Evolutionary conservation across 352 stramenopile genomes (phyloP), one percentile per base, ranked within the genome.

Genomic region (Phytophthora idaei): DNA sequence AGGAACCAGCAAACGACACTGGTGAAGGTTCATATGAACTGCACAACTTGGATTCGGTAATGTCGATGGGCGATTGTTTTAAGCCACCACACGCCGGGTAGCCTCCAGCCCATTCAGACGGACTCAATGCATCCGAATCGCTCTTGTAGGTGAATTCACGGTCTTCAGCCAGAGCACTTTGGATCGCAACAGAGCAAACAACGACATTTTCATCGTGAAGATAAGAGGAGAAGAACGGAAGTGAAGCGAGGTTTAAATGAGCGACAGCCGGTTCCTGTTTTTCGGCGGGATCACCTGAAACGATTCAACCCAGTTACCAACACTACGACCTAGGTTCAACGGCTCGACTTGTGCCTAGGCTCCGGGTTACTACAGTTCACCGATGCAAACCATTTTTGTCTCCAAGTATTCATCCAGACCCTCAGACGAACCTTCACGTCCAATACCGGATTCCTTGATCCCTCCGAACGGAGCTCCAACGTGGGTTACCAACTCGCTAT

Each of bases 381-480:
- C 85, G 59, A 97, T 82, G 65, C 66, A 82, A 39, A 99, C 77
- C 74, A 98, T 98, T 74, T 99, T 99, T 10, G 90, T 98, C 75
- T 99, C 95, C 42, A 97, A 70, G 76, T 98, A 99, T 77, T 99
- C 96, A 12, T 94, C 84, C n/a, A 98, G 58, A 1, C 97, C 97
- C 6, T 92, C 61, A 29, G 75, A 57, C 10, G 86, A 94, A 60
- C 91, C 97, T 63, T 98, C 93, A 47, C 90, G 86, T 28, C 90
- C 90, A n/a, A 94, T 64, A 3, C 90, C 90, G 21, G 87, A 96
- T 64, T 95, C 73, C 77, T 95, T 96, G 29, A 93, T 74, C 4
- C 90, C 90, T n/a, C 90, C 90, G 53, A 95, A 97, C 14, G 86
- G 85, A 58, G 93, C 90, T 37, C 93, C 81, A 29, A 81, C 77